Base-by-base conservation (phyloP, 225 moss, liverwort and hornwort species). In the Bryum argenteum region DNA sequence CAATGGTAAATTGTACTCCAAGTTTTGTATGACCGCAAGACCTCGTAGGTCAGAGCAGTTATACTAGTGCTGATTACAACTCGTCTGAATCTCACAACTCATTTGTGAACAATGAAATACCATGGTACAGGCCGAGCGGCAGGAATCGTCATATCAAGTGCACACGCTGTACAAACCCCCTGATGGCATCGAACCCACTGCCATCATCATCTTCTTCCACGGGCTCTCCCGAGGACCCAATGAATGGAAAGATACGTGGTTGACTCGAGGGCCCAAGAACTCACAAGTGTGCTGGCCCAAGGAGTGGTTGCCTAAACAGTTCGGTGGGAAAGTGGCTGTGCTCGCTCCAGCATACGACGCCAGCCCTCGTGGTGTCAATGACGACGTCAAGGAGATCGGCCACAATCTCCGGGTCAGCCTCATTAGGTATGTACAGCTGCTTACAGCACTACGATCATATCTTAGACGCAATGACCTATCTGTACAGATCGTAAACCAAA, bases 361-460 rank as follows among this genome's bases (percentile, higher is more conserved):
- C 33, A n/a, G 71, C 19, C 80, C 80, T 54, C 69, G 41, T 15
- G 80, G 80, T 12, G 80, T 71, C 56, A 75, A 75, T 14, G 65
- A 75, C 6, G 70, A 75, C 44, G 80, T 80, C 33, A 71, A 13
- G 20, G 80, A 80, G 53, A 80, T 80, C 52, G 71, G 80, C 60
- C 74, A 80, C 70, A 80, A 75, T 54, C 75, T 80, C 64, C 9
- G 74, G 16, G 70, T 75, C 51, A 70, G 70, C 71, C 44, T 75
- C 59, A 16, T 80, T 2, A 72, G 68, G 68, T 68, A 42, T 10
- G 66, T 28, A 28, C 2, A 28, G 28, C 5, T 28, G 28, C 28
- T 28, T n/a, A n/a, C n/a, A n/a, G n/a, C n/a, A n/a, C n/a, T n/a
- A n/a, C n/a, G n/a, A n/a, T n/a, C n/a, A n/a, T n/a, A n/a, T n/a